Evolutionary conservation across 192 early-diverging fungal species (phyloP), one percentile per base, ranked within the genome.

Genomic region (Diversispora eburnea): DNA sequence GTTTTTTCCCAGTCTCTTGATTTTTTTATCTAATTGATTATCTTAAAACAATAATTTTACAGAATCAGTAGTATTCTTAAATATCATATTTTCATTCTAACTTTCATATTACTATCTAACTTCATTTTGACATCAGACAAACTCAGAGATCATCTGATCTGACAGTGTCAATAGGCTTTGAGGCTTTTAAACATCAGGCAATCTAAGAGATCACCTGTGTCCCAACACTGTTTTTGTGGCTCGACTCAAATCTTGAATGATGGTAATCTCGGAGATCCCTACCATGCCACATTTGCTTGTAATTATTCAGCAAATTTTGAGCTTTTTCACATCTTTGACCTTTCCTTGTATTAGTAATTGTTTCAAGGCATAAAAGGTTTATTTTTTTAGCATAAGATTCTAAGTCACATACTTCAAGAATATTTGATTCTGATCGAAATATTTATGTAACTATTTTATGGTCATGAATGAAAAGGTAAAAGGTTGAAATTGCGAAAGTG

Each of bases 171-270:
- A 33, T 33, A 33, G 25, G 25, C 25, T 33, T 2, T 33, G 25
- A 0, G 25, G 13, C 60, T 62, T 22, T 68, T 68, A 25, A 68
- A 51, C 52, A 68, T 68, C 47, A 68, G 49, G 47, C 49, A 68
- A 68, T 17, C 67, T 5, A 20, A 19, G 12, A 52, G 49, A 41
- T 10, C 22, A 51, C 22, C 67, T 68, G 22, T 15, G 67, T 49
- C 48, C 67, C 67, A 68, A 52, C 67, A 68, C n/a, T 15, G 22
- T 10, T 33, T 68, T 68, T 68, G 67, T 68, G 64, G 64, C 64
- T 66, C 46, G 20, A 22, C 64, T 3, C 45, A 17, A 5, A 45
- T 22, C 64, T 66, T 66, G 64, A 66, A 66, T 66, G 64, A 66
- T 47, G 19, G 48, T 12, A 5, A 66, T 20, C 64, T 3, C 45